A percentile compares a stretch with the other conserved stretches of the same genome.
Evolutionary conservation across 169 alveolate species (phyloP).

Genomic region (Cyclospora cayetanensis): DNA sequence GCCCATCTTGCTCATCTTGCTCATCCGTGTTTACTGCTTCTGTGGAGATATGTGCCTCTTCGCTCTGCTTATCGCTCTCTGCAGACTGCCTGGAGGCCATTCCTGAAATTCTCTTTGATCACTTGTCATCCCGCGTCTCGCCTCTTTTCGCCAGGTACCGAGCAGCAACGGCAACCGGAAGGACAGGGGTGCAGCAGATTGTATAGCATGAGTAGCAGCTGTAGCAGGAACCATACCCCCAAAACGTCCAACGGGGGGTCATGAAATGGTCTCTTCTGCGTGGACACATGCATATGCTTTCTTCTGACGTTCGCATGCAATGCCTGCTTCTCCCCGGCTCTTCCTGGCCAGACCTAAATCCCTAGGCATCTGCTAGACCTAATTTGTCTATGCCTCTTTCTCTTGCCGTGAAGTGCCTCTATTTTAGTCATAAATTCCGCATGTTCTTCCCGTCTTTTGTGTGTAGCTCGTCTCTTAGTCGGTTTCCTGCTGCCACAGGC

Average conservation of each 20-base stretch:
- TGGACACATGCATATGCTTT: too few species aligned
- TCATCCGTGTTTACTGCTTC: too few species aligned
- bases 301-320: too few species aligned
- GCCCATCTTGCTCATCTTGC: too few species aligned
- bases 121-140: background rate
- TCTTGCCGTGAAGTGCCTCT: background rate
- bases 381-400: background rate
- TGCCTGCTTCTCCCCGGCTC: background rate
- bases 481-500: background rate
- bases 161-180: too few species aligned
- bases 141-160: slow-evolving; percentile 1
- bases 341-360: too few species aligned
- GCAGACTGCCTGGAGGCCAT: background rate
- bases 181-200: background rate
- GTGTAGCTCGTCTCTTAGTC: background rate
- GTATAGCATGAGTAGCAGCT: background rate
- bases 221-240: background rate
- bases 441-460: background rate
- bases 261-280: too few species aligned
- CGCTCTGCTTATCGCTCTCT: too few species aligned
- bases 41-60: too few species aligned
- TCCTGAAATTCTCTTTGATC: background rate
- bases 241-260: too few species aligned
- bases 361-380: too few species aligned
- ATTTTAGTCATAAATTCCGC: background rate